A percentile compares a stretch with the other conserved stretches of the same genome.
These are phyloP conservation scores for Emmonsia crescens DNA, from an alignment of 2,329 filamentous ascomycete genomes.

Conservation along the genomic window DNA sequence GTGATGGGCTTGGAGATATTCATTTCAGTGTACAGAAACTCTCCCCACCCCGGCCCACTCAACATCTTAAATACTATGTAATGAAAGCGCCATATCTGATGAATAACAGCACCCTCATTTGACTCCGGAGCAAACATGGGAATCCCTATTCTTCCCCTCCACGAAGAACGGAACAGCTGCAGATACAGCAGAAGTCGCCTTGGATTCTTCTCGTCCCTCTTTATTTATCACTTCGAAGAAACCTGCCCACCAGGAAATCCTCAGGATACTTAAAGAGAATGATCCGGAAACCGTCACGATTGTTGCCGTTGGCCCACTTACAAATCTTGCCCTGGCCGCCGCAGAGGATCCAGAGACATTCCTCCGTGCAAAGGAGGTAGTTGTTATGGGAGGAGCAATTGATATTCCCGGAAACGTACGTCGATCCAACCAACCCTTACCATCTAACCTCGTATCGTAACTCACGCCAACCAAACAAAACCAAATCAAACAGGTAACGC, in stretches of 20 bases:
- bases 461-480: neutral
- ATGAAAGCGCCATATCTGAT: neutral
- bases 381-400: conserved; percentile 90
- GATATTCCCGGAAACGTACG: conserved; percentile 69
- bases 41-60: too few relatives aligned
- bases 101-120: conserved; percentile 55
- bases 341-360: conserved; percentile 83
- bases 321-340: conserved; percentile 85
- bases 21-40: conserved; percentile 39
- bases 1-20: conserved; percentile 66
- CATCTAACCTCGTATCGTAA: neutral
- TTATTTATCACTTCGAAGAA: conserved; percentile 65
- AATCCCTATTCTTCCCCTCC: conserved; percentile 50
- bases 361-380: conserved; percentile 75
- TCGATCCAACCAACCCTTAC: neutral
- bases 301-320: conserved; percentile 78
- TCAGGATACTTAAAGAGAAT: conserved; percentile 73
- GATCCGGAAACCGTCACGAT: conserved; percentile 79
- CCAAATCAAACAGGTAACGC: conserved; percentile 41
- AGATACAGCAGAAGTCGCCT: conserved; percentile 39
- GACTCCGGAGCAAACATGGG: conserved; percentile 63
- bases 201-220: conserved; percentile 28
- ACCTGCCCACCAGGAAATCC: conserved; percentile 73
- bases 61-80: neutral
- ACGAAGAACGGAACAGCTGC: conserved; percentile 18